Base-by-base conservation (phyloP, 116 monocot species). In the Dioscorea cayenensis region DNA sequence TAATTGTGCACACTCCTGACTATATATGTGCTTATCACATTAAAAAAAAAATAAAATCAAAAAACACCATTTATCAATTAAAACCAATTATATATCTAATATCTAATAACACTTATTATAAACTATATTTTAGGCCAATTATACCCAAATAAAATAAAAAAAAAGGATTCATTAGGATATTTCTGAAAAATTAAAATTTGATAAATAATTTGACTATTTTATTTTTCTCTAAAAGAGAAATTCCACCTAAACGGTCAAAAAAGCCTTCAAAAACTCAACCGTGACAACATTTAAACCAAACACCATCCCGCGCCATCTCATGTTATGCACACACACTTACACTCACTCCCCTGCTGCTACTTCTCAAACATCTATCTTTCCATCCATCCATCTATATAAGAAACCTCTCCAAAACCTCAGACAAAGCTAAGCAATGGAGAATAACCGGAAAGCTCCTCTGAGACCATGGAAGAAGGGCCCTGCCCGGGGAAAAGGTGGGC, bases 381-480 rank as follows among this genome's bases (percentile, higher is more conserved):
- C 1, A 17, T 49, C 28, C 1, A 17, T 49, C 16, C 12, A 43
- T 43, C 7, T 43, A 43, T 43, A 43, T 43, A 43, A 43, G 43
- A 43, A 43, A 9, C 43, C 43, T 43, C 43, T 43, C 43, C 43
- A 43, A 43, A 43, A 43, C 43, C 7, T 43, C 43, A 43, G 12
- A 12, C 7, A 12, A 43, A 43, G 43, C 12, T 43, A 12, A 43
- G 43, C 66, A 20, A 83, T 85, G 90, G 85, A 87, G 6, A 84
- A 76, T 50, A 52, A 66, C 68, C 65, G 82, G 20, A 82, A 83
- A 58, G 77, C 77, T 1, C 77, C 68, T 19, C 64, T 49, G 14
- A 66, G 92, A 73, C 85, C 83, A 29, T 92, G 89, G 95, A 95
- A 95, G 89, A 95, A 95, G 55, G 95, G 92, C 38, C 92, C 92